Percentiles rank a stretch among this genome's conserved stretches.
Conservation (phyloP, 257 asterid genomes). For the Primulina eburnea region DNA sequence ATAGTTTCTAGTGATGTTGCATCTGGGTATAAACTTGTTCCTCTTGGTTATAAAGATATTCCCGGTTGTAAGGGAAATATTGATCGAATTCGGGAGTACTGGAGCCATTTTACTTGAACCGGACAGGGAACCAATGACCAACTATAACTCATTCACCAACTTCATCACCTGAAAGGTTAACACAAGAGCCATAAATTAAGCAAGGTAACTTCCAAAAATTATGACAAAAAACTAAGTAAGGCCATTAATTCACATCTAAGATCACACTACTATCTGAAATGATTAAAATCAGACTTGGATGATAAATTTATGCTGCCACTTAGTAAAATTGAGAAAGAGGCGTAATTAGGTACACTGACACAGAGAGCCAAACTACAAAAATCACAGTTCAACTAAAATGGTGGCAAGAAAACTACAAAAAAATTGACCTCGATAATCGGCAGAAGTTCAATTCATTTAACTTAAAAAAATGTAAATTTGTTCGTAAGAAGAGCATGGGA, state of each 20-base stretch:
- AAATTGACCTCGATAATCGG: background rate
- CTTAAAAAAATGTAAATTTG: background rate
- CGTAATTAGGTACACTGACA: background rate
- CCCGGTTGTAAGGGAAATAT: constrained; percentile 42
- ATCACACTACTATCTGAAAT: too few relatives aligned
- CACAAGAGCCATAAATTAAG: background rate
- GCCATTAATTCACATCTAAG: too few relatives aligned
- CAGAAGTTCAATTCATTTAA: background rate
- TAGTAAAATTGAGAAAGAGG: background rate
- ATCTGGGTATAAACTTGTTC: constrained; percentile 41
- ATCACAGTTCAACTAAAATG: background rate
- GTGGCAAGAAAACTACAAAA: background rate
- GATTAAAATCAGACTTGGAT: background rate
- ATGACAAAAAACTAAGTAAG: background rate
- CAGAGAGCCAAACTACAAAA: background rate
- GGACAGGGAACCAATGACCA: constrained; percentile 27
- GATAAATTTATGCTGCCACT: background rate
- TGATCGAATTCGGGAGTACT: constrained; percentile 45
- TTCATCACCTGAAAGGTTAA: constrained; percentile 41
- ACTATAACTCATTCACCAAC: constrained; percentile 32
- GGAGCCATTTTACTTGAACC: constrained; percentile 52
- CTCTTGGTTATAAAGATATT: constrained; percentile 36
- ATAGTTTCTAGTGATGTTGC: constrained; percentile 40
- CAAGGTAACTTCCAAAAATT: background rate
- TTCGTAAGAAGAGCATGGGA: background rate